These are phyloP conservation scores for Leucogyrophana mollusca DNA, from an alignment of 768 basidiomycete species.

Conservation along the genomic window DNA sequence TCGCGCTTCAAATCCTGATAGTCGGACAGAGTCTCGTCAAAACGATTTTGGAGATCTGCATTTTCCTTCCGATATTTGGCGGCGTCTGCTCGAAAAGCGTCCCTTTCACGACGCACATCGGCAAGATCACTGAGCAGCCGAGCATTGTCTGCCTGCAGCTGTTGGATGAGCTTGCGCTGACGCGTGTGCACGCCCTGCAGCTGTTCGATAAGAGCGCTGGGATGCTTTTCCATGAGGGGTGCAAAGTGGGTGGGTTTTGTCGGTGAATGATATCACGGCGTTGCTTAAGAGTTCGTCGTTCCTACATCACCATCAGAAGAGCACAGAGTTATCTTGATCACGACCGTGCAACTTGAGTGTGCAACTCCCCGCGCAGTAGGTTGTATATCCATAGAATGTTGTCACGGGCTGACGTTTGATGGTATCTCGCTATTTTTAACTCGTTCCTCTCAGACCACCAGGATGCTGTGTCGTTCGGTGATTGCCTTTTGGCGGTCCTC, in stretches of 20 bases:
- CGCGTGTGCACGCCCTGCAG: slow-evolving; percentile 21
- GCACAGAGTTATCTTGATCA: neutral
- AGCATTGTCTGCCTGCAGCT: slow-evolving; percentile 23
- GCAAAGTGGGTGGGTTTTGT: neutral
- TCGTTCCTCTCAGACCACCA: neutral
- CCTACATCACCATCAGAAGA: slow-evolving; percentile 4
- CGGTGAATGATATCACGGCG: too few species aligned
- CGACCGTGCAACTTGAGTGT: neutral
- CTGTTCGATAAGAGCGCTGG: slow-evolving; percentile 19
- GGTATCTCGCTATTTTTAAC: neutral
- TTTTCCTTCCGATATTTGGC: slow-evolving; percentile 19
- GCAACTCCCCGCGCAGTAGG: neutral
- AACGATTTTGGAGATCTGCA: slow-evolving; percentile 16
- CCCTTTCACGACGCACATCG: slow-evolving; percentile 26
- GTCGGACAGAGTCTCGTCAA: slow-evolving; percentile 17
- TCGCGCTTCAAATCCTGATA: slow-evolving; percentile 23
- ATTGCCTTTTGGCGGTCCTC: neutral
- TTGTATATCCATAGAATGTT: neutral
- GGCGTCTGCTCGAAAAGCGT: slow-evolving; percentile 19
- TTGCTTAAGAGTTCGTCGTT: neutral
- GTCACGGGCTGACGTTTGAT: neutral
- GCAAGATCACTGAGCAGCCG: slow-evolving; percentile 21
- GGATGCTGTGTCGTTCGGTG: neutral
- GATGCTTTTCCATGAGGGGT: slow-evolving; percentile 10
- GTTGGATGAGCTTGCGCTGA: slow-evolving; percentile 23